Evolutionary conservation across 805 yeast species (phyloP).

Genomic region (Kurtzmaniella fragi): DNA sequence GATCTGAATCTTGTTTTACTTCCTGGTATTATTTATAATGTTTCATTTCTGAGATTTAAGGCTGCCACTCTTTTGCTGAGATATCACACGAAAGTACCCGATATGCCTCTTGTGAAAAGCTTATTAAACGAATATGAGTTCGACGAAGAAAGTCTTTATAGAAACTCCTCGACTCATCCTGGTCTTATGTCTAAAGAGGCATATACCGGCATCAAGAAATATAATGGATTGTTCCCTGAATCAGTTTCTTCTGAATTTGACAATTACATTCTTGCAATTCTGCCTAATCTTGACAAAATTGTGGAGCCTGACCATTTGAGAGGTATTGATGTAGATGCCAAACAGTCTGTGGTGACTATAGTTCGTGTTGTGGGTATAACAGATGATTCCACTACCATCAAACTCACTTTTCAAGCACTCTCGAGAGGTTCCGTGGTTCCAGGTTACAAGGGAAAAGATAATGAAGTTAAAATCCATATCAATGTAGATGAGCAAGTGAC

Average conservation of each 20-base stretch:
- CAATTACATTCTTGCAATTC: slow-evolving; percentile 34
- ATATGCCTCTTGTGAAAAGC: slow-evolving; percentile 24
- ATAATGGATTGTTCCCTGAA: slow-evolving; percentile 8
- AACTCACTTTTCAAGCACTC: slow-evolving; percentile 46
- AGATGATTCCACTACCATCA: slow-evolving; percentile 39
- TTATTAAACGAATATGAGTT: slow-evolving; percentile 34
- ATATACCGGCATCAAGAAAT: slow-evolving; percentile 22
- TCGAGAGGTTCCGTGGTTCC: slow-evolving; percentile 32
- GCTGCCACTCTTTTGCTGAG: slow-evolving; percentile 45
- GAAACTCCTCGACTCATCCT: slow-evolving; percentile 8
- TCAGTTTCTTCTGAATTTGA: slow-evolving; percentile 18
- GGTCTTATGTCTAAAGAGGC: slow-evolving; percentile 25
- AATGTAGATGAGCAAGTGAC: slow-evolving; percentile 17
- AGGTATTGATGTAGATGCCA: slow-evolving; percentile 2
- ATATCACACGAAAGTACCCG: slow-evolving; percentile 25
- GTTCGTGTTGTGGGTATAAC: slow-evolving; percentile 44
- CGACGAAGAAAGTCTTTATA: slow-evolving; percentile 6
- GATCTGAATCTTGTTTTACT: slow-evolving; percentile 45
- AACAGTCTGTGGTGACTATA: slow-evolving; percentile 31
- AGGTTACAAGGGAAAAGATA: slow-evolving; percentile 8
- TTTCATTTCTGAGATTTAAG: slow-evolving; percentile 43
- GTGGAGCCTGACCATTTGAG: slow-evolving; percentile 13
- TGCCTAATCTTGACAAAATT: slow-evolving; percentile 28
- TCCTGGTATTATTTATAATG: slow-evolving; percentile 61
- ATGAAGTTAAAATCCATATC: slow-evolving; percentile 23